A percentile compares a stretch with the other conserved stretches of the same genome.
These are phyloP conservation scores for Ambrosia artemisiifolia DNA, from an alignment of 129 eudicot species.

Conservation along the genomic window DNA sequence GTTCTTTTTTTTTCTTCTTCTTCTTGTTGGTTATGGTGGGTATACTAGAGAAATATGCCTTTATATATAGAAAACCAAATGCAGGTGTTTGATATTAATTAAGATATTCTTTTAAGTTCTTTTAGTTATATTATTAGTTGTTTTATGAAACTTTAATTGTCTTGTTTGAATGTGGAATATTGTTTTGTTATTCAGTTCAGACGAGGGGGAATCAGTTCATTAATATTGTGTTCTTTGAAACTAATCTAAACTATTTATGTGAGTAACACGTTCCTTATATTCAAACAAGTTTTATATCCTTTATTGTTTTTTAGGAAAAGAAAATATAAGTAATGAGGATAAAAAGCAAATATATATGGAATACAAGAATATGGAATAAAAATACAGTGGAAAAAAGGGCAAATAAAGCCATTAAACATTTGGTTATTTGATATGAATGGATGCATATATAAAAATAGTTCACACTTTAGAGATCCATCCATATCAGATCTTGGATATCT, in stretches of 20 bases:
- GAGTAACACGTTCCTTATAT: background rate
- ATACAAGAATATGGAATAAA: background rate
- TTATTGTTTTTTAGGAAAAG: background rate
- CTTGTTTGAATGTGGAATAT: no score
- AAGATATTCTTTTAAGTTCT: no score
- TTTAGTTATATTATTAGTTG: no score
- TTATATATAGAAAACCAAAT: background rate
- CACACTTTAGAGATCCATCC: background rate
- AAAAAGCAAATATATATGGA: background rate
- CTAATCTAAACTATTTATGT: background rate
- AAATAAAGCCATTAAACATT: background rate
- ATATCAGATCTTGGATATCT: background rate
- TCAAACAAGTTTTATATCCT: background rate
- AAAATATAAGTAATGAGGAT: background rate
- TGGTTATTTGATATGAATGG: background rate
- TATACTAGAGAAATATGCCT: background rate
- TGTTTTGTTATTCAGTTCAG: no score
- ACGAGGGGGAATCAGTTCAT: no score
- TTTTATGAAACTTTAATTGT: no score
- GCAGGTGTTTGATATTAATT: no score
- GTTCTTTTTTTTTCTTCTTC: background rate
- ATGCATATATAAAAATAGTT: background rate
- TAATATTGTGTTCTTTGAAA: background rate
- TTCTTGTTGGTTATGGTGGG: background rate
- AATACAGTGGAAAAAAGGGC: background rate